phyloP scores from a whole-genome alignment of 2,329 filamentous ascomycete genomes.

The Penicillium sp. region DNA sequence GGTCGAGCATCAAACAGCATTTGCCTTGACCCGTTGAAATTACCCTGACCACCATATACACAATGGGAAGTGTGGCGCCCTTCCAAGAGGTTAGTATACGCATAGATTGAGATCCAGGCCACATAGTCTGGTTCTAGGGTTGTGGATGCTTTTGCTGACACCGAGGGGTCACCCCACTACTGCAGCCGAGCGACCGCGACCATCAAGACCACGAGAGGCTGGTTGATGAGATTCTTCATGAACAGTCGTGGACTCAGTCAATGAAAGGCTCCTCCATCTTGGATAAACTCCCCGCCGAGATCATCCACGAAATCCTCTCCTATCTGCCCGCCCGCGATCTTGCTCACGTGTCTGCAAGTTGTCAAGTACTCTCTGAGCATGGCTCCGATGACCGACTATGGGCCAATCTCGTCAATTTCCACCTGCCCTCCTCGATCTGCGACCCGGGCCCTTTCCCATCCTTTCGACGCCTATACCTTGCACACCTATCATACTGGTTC shows the following conservation, averaged over 20 bases:
- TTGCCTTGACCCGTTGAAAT: background rate
- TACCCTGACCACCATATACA: background rate
- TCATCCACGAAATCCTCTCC: conserved; percentile 70
- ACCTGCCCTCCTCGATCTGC: conserved; percentile 61
- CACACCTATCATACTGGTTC: conserved; percentile 83
- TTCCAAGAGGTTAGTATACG: conserved; percentile 1
- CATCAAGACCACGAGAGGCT: conserved; percentile 5
- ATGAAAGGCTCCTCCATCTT: conserved; percentile 19
- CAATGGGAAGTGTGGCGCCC: conserved; percentile 4
- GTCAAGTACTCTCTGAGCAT: conserved; percentile 59
- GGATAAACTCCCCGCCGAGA: conserved; percentile 66
- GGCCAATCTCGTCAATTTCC: conserved; percentile 67
- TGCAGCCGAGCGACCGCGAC: conserved; percentile 4
- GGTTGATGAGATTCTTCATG: conserved; percentile 12
- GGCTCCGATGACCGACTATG: conserved; percentile 69
- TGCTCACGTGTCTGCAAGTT: conserved; percentile 59
- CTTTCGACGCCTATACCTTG: conserved; percentile 70
- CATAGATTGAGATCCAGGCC: background rate
- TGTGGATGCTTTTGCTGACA: background rate
- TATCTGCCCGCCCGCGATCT: conserved; percentile 68
- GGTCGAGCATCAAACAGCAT: conserved; percentile 6
- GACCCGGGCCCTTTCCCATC: conserved; percentile 60
- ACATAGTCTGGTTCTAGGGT: background rate
- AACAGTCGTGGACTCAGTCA: background rate
- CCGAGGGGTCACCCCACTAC: background rate